A percentile compares a stretch with the other conserved stretches of the same genome.
phyloP scores from a whole-genome alignment of 129 eudicot species.

The Escallonia herrerae region DNA sequence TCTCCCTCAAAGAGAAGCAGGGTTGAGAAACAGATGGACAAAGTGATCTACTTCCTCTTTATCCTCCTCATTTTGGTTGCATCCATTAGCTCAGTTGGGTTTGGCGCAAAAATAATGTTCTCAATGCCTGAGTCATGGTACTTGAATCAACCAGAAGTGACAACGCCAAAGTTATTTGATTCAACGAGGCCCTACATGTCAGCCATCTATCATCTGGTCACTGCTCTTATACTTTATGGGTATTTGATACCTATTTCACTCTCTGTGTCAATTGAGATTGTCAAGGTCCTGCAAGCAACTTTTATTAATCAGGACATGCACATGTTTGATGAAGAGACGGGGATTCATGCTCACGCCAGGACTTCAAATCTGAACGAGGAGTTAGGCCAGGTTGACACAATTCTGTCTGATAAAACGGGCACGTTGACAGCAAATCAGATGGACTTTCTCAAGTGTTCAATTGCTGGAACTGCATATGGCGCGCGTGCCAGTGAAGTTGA shows the following conservation, averaged over 20 bases:
- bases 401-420: conserved; percentile 67
- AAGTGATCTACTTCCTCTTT: conserved; percentile 53
- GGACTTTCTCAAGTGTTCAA: conserved; percentile 67
- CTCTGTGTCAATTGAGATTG: conserved; percentile 61
- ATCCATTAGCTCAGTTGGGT: conserved; percentile 48
- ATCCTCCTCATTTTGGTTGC: conserved; percentile 45
- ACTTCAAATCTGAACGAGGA: conserved; percentile 70
- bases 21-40: conserved; percentile 60
- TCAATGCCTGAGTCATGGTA: conserved; percentile 54
- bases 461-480: conserved; percentile 59
- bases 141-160: no score
- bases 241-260: conserved; percentile 63
- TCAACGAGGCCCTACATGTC: conserved; percentile 33
- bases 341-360: conserved; percentile 58
- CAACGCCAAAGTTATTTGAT: no score
- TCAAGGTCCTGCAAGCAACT: conserved; percentile 58
- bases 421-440: conserved; percentile 65
- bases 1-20: conserved; percentile 66
- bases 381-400: conserved; percentile 64
- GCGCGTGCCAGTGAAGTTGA: conserved; percentile 54
- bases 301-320: conserved; percentile 45
- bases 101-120: conserved; percentile 28
- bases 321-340: conserved; percentile 61
- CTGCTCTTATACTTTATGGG: conserved; percentile 63
- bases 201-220: conserved; percentile 45